Conservation (phyloP, 108 stramenopile genomes). For the Cyclotella choctawhatcheeana region DNA sequence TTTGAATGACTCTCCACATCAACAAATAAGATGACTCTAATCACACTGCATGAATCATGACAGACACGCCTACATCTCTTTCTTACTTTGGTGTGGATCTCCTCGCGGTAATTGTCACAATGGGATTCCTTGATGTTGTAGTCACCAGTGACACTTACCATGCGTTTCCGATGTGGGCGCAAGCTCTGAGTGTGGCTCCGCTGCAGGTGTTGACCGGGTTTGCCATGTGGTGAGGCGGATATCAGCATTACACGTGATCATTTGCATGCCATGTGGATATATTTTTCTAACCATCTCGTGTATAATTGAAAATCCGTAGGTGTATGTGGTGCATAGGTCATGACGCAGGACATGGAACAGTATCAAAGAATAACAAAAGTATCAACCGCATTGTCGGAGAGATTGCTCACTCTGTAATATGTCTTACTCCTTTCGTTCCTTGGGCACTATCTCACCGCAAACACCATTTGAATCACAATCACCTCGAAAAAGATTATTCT, state of each 20-base stretch:
- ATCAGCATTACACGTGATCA: neutral
- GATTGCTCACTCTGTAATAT: conserved; percentile 65
- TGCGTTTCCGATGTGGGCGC: conserved; percentile 36
- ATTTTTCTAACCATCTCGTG: neutral
- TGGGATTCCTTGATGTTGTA: conserved; percentile 63
- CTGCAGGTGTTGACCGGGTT: conserved; percentile 70
- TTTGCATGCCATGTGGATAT: neutral
- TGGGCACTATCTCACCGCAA: conserved; percentile 60
- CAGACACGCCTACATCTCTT: conserved; percentile 59
- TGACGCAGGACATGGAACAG: conserved; percentile 73
- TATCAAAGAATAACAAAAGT: conserved; percentile 43
- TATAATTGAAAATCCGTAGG: conserved; percentile 32
- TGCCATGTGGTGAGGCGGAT: conserved; percentile 50
- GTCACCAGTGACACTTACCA: conserved; percentile 63
- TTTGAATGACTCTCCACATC: no score
- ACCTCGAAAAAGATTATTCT: conserved; percentile 65
- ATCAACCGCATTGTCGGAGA: conserved; percentile 75
- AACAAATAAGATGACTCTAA: no score
- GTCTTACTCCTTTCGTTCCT: conserved; percentile 73
- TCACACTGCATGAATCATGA: no score
- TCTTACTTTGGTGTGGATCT: conserved; percentile 65
- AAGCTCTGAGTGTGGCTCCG: conserved; percentile 55
- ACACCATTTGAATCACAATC: conserved; percentile 76
- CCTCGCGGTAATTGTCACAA: conserved; percentile 47
- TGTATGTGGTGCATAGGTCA: conserved; percentile 86